A percentile compares a stretch with the other conserved stretches of the same genome.
These are phyloP conservation scores for Pichia sporocuriosa DNA, from an alignment of 805 yeast genomes.

Conservation along the genomic window DNA sequence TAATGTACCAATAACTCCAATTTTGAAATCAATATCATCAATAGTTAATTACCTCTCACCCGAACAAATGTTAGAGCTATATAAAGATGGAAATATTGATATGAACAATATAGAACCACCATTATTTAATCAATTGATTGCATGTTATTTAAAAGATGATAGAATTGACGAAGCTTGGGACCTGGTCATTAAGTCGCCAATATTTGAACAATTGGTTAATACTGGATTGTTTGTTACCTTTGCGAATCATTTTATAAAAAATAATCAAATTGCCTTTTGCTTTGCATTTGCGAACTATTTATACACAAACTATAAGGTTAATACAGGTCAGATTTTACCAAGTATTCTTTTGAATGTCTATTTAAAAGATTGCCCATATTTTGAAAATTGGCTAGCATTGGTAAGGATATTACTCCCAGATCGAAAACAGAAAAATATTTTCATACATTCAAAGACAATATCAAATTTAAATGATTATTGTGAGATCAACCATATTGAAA, in stretches of 20 bases:
- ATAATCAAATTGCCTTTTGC: conserved; percentile 19
- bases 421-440: background rate
- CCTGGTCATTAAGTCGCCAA: conserved; percentile 6
- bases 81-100: conserved; percentile 10
- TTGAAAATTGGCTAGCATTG: conserved; percentile 23
- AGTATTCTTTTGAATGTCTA: conserved; percentile 17
- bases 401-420: conserved; percentile 13
- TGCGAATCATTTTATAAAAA: conserved; percentile 17
- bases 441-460: background rate
- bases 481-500: conserved; percentile 16
- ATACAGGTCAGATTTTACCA: conserved; percentile 14
- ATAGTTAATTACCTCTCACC: conserved; percentile 14
- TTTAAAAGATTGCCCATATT: conserved; percentile 17
- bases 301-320: conserved; percentile 11
- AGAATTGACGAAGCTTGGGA: conserved; percentile 18
- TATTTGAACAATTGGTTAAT: background rate
- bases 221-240: conserved; percentile 14
- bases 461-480: conserved; percentile 19
- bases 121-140: conserved; percentile 19
- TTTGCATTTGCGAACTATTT: conserved; percentile 23
- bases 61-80: conserved; percentile 15
- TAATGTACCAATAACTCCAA: conserved; percentile 19
- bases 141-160: conserved; percentile 15
- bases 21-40: conserved; percentile 15
- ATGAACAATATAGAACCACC: conserved; percentile 11